Conservation (phyloP, 192 early-diverging fungal genomes). For the Coemansia sp. region DNA sequence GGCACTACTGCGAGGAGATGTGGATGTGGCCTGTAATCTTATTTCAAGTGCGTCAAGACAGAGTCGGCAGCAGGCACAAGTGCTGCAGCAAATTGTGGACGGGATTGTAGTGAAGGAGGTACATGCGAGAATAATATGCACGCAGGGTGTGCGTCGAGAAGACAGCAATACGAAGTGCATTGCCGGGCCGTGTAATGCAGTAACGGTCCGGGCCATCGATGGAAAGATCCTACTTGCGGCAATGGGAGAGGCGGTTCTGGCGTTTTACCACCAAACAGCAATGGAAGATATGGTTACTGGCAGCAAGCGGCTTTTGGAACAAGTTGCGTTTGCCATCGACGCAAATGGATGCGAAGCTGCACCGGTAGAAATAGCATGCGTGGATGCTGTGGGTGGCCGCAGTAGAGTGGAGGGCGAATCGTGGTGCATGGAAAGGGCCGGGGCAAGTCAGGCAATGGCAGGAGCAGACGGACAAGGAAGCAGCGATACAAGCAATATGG, state of each 20-base stretch:
- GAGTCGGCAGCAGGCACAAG: conserved; percentile 5
- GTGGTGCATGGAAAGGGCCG: background rate
- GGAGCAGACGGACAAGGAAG: background rate
- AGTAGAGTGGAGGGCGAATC: background rate
- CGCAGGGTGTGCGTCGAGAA: background rate
- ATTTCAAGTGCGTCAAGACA: background rate
- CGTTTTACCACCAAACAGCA: background rate
- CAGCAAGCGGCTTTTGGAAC: background rate
- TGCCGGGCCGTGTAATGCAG: background rate
- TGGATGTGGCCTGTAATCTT: conserved; percentile 16
- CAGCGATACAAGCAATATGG: background rate
- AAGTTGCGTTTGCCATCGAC: background rate
- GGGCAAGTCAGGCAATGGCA: background rate
- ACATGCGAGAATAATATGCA: background rate
- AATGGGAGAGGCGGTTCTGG: background rate
- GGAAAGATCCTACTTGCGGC: background rate
- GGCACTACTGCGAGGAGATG: conserved; percentile 34
- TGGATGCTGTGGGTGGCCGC: background rate
- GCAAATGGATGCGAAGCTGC: background rate
- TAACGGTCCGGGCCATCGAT: background rate
- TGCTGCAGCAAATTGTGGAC: conserved; percentile 3
- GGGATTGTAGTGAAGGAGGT: background rate
- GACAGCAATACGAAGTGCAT: background rate
- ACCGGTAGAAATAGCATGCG: background rate
- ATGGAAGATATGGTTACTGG: background rate